Evolutionary conservation across 2,329 filamentous ascomycete species (phyloP).

Genomic region (Penicillium sp.): DNA sequence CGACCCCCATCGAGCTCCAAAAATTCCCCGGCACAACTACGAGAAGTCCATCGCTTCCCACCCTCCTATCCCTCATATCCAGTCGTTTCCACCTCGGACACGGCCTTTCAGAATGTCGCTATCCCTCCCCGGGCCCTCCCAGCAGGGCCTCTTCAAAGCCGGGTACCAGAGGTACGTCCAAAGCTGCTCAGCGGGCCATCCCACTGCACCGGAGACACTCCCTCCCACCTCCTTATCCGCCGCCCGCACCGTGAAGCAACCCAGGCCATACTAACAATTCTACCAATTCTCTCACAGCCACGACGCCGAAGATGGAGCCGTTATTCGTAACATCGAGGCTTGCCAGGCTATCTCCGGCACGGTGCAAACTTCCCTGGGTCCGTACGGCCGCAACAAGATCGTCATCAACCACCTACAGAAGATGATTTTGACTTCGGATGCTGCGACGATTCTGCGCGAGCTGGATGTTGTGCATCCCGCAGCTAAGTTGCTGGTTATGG

Average conservation of each 20-base stretch:
- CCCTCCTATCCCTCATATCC: constrained; percentile 19
- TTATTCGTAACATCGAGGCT: constrained; percentile 97
- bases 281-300: constrained; percentile 63
- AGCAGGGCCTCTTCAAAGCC: constrained; percentile 89
- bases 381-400: constrained; percentile 98
- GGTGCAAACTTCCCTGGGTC: constrained; percentile 94
- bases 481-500: constrained; percentile 97
- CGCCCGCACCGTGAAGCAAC: constrained; percentile 15
- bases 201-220: constrained; percentile 10
- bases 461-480: constrained; percentile 98
- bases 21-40: constrained; percentile 38
- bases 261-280: constrained; percentile 2
- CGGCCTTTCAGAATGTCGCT: constrained; percentile 69
- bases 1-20: constrained; percentile 34
- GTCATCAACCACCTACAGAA: constrained; percentile 99
- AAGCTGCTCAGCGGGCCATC: constrained; percentile 5
- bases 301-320: constrained; percentile 97
- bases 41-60: constrained; percentile 22
- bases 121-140: constrained; percentile 91
- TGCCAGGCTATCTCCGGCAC: constrained; percentile 94
- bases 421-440: constrained; percentile 98
- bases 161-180: constrained; percentile 86
- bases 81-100: constrained; percentile 27
- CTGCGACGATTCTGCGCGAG: constrained; percentile 94
- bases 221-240: constrained; percentile 25